Evolutionary conservation across 305 asterid species (phyloP).

Genomic region (Fraxinus ornus): DNA sequence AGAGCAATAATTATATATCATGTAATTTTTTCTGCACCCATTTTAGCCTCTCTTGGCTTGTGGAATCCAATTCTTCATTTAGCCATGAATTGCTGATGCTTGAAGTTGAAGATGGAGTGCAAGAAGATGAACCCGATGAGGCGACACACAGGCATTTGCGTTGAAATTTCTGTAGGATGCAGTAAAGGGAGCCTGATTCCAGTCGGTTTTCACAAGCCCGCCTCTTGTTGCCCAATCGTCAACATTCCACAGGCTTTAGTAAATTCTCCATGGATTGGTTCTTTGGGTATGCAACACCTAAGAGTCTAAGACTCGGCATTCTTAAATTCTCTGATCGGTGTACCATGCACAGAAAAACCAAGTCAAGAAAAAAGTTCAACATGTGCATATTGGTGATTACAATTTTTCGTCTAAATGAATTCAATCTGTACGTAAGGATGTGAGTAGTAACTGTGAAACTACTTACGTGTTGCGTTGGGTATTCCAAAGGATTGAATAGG

Average conservation of each 20-base stretch:
- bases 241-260: slow-evolving; percentile 70
- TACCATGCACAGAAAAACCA: slow-evolving; percentile 47
- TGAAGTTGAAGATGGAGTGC: slow-evolving; percentile 20
- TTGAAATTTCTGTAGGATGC: slow-evolving; percentile 54
- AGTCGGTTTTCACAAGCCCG: slow-evolving; percentile 59
- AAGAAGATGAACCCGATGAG: slow-evolving; percentile 30
- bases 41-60: slow-evolving; percentile 27
- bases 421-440: background rate
- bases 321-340: slow-evolving; percentile 67
- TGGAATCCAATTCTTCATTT: slow-evolving; percentile 46
- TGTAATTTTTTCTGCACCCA: slow-evolving; percentile 32
- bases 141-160: slow-evolving; percentile 35
- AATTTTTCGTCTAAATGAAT: background rate
- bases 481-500: slow-evolving; percentile 37
- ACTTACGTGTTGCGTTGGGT: slow-evolving; percentile 36
- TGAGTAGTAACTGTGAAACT: background rate
- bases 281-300: slow-evolving; percentile 52
- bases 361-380: no score
- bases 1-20: slow-evolving; percentile 63
- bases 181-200: slow-evolving; percentile 65
- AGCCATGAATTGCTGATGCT: slow-evolving; percentile 39
- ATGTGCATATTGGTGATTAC: background rate
- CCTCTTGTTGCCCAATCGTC: slow-evolving; percentile 78
- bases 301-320: slow-evolving; percentile 28
- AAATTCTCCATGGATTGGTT: slow-evolving; percentile 60